Base-by-base conservation (phyloP, 257 asterid species). In the Echium plantagineum region DNA sequence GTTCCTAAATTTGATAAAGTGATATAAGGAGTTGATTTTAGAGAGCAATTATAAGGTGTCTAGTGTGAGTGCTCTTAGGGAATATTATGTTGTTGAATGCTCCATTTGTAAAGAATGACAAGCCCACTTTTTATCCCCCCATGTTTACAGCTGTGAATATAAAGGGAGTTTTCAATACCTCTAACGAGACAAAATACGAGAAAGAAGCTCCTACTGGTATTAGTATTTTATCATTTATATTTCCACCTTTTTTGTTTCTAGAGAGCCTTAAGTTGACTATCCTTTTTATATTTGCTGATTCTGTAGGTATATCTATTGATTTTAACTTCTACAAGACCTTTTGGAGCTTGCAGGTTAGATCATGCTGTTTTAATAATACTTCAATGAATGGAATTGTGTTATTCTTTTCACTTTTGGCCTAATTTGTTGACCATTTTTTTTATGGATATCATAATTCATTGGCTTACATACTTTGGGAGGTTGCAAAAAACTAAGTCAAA, bases 171-270 rank as follows among this genome's bases (percentile, higher is more conserved):
- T 91, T 91, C 81, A 91, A 91, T 68, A 84, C 95, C 48, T 91
- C 98, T 59, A 91, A 91, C 66, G 97, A 85, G 86, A 91, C 98
- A 59, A 91, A 86, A 74, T 88, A 88, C 47, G 97, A 88, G 94
- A 82, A 80, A 75, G 94, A 88, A 68, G 80, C 85, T 65, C 89
- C 98, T 31, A 94, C 83, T 57, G 81, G 98, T 91, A 81, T 59
- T 70, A 38, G 46, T 26, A 48, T 47, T 52, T 58, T 9, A 20
- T 24, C 4, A 13, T 65, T 28, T 15, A 7, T 47, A 16, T 9
- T 54, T 31, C 54, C 4, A 47, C 20, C 47, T 46, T 21, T n/a
- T 56, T 48, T 47, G 56, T 65, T 10, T 12, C 46, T 35, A 35
- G 46, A 10, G 20, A 59, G 61, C 20, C 49, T 54, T 5, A 57